Base-by-base conservation (phyloP, 768 basidiomycete species). In the Rhodotorula diobovata region DNA sequence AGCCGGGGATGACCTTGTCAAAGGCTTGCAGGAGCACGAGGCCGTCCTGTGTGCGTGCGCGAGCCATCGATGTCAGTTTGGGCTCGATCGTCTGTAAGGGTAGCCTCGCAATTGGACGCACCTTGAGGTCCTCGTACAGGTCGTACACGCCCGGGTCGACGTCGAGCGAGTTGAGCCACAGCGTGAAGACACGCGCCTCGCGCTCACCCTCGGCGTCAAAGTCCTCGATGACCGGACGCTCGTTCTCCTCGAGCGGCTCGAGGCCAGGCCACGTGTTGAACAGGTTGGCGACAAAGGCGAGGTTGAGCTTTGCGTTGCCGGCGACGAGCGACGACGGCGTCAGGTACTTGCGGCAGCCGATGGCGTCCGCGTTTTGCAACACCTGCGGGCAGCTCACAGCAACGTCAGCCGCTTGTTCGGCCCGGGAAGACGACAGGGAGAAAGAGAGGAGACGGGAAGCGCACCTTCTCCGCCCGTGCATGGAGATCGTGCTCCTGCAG, bases 191-290 rank as follows among this genome's bases (percentile, higher is more conserved):
- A 48, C 95, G 88, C 10, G 96, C 96, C 81, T 98, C 96, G 58
- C 96, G 88, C 80, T 99, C 96, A 70, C 96, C 96, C 80, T 99
- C 96, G 1, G 95, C 96, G 72, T 99, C 96, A 77, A 99, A 99
- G 82, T 98, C 96, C 78, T 97, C 95, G 46, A 99, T 86, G 76
- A 90, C 90, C 72, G 95, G 93, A 10, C 90, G 90, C 79, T 97
- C 93, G 79, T 92, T 86, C 78, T 93, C 93, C 78, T 95, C 93
- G 56, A 98, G 86, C 3, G 95, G 95, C 71, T 79, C 96, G 43
- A 98, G 88, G 0, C 95, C 92, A 0, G 95, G 96, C 81, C 90
- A 88, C 4, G 91, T 98, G 84, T 99, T 99, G 86, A 99, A 99
- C 64, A 99, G 85, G 81, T 98, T 95, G 51, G 96, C 96, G 69